These are phyloP conservation scores for Peronospora farinosa DNA, from an alignment of 352 stramenopile species.

Conservation along the genomic window DNA sequence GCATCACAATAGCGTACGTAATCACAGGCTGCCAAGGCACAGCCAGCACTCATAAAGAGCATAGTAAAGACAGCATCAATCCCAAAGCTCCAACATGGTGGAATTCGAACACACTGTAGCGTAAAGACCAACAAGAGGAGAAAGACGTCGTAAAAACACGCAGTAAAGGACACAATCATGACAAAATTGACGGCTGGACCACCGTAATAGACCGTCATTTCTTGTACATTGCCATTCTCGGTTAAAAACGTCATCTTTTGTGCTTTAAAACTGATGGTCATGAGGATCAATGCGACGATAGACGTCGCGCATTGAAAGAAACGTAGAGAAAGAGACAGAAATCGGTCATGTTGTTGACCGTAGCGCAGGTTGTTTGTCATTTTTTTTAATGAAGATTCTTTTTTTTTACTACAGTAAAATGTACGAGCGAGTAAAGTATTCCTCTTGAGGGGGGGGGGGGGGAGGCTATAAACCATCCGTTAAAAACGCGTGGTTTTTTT, in stretches of 20 bases:
- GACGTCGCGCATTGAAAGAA: conserved; percentile 44
- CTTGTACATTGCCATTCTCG: conserved; percentile 8
- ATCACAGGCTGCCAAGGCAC: conserved; percentile 52
- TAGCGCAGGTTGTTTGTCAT: conserved; percentile 20
- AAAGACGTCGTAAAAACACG: conserved; percentile 40
- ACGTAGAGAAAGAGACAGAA: conserved; percentile 46
- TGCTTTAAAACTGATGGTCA: conserved; percentile 42
- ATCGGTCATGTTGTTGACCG: conserved; percentile 32
- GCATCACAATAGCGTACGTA: conserved; percentile 59
- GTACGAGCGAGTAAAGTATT: too few species aligned
- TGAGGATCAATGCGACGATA: conserved; percentile 42
- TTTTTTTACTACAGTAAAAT: too few species aligned
- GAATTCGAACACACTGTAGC: conserved; percentile 26
- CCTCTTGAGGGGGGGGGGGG: too few species aligned
- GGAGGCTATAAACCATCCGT: too few species aligned
- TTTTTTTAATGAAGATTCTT: too few species aligned
- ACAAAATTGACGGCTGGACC: conserved; percentile 54
- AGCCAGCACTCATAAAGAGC: conserved; percentile 59
- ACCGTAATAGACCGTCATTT: conserved; percentile 53
- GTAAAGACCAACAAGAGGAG: conserved; percentile 47
- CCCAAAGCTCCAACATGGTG: conserved; percentile 39
- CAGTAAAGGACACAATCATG: conserved; percentile 55
- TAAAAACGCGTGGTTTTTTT: too few species aligned
- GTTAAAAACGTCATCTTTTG: conserved; percentile 23
- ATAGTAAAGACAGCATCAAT: conserved; percentile 63